Percentiles rank a stretch among this genome's conserved stretches.
phyloP scores from a whole-genome alignment of 139 green algal genomes.

The Eudorina sp. region DNA sequence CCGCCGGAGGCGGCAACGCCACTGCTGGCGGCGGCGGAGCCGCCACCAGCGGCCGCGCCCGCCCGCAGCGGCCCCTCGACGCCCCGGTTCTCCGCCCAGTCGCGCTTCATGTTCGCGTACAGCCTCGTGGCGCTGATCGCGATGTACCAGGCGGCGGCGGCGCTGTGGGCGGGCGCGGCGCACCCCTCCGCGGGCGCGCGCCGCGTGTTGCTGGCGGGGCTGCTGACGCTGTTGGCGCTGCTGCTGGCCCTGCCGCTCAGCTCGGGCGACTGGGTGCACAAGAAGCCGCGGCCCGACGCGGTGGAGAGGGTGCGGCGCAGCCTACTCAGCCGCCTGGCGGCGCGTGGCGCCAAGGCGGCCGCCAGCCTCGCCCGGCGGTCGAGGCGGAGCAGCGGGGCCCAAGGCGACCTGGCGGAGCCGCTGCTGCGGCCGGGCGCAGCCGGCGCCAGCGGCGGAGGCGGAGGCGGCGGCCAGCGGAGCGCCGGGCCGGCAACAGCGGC shows the following conservation, averaged over 20 bases:
- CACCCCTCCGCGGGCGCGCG: neutral
- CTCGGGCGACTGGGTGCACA: conserved; percentile 29
- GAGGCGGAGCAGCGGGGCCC: neutral
- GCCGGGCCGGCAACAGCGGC: neutral
- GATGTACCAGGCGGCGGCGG: conserved; percentile 64
- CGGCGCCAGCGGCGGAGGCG: too few species aligned
- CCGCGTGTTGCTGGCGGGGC: conserved; percentile 28
- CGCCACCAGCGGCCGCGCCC: too few species aligned
- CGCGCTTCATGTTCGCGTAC: conserved; percentile 57
- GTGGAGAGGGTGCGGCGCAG: conserved; percentile 12
- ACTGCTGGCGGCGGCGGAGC: neutral
- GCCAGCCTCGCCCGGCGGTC: neutral
- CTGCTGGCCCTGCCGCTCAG: conserved; percentile 61
- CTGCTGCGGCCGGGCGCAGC: neutral
- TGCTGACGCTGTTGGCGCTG: conserved; percentile 62
- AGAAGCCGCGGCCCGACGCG: conserved; percentile 37
- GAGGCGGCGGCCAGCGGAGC: neutral
- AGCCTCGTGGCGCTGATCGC: conserved; percentile 64
- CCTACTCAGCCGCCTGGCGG: neutral
- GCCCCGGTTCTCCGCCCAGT: conserved; percentile 22
- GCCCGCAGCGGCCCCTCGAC: neutral
- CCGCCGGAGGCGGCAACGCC: neutral
- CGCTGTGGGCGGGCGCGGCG: conserved; percentile 26
- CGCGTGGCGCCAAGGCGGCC: neutral
- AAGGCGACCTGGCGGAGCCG: neutral